phyloP scores from a whole-genome alignment of 2,329 filamentous ascomycete genomes.

The Arthrobotrys iridis region DNA sequence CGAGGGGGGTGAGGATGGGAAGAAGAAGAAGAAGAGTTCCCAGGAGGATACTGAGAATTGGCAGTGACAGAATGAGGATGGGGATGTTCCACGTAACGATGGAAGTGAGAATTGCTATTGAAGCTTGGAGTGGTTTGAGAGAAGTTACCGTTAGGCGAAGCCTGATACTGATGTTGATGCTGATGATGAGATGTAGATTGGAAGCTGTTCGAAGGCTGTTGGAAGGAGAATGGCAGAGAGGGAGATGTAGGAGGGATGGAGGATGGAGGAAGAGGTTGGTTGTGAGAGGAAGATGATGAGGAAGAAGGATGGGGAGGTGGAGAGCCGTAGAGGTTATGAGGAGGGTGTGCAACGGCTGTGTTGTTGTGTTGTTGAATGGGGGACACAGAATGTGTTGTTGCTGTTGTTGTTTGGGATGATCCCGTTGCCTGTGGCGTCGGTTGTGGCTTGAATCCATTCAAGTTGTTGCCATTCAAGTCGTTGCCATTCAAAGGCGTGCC shows the following conservation, averaged over 20 bases:
- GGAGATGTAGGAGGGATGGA: constrained; percentile 11
- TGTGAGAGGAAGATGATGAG: not conserved
- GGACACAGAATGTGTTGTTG: constrained; percentile 23
- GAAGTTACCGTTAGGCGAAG: constrained; percentile 9
- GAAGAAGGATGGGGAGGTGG: not conserved
- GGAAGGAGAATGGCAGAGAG: not conserved
- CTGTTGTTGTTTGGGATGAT: constrained; percentile 6
- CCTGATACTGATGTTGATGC: constrained; percentile 10
- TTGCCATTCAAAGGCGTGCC: not conserved
- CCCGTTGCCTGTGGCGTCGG: not conserved
- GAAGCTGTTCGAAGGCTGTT: not conserved
- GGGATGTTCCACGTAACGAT: constrained; percentile 20
- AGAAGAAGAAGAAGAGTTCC: not conserved
- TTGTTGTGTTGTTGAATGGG: constrained; percentile 20
- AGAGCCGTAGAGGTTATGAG: not conserved
- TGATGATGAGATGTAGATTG: constrained; percentile 6
- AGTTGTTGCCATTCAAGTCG: not conserved
- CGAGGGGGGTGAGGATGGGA: constrained; percentile 12
- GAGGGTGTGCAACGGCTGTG: constrained; percentile 1
- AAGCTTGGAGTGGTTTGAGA: not conserved
- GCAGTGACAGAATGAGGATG: constrained; percentile 16
- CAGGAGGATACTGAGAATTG: constrained; percentile 19
- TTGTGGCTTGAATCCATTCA: constrained; percentile 9
- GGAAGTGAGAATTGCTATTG: constrained; percentile 5
- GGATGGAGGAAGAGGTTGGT: not conserved